Evolutionary conservation across 768 basidiomycete genomes (phyloP).

Genomic region (Panaeolus cyanescens): DNA sequence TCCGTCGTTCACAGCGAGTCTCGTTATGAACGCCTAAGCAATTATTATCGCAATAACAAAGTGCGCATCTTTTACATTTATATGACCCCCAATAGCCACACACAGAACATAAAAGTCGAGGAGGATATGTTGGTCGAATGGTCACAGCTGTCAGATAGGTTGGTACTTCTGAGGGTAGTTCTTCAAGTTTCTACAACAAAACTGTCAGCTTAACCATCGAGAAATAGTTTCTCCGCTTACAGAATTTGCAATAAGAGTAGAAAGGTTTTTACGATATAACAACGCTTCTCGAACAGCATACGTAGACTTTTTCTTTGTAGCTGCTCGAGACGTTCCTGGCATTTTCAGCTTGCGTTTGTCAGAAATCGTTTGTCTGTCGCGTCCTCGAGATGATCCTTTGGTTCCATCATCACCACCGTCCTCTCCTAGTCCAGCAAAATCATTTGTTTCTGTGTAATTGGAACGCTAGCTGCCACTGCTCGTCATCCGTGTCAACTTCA

Average conservation of each 20-base stretch:
- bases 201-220: conserved; percentile 6
- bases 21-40: conserved; percentile 78
- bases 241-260: conserved; percentile 75
- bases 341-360: conserved; percentile 67
- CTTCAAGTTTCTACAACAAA: conserved; percentile 53
- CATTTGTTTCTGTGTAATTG: conserved; percentile 69
- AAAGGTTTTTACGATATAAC: conserved; percentile 80
- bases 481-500: conserved; percentile 8
- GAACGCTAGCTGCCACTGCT: conserved; percentile 52
- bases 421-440: conserved; percentile 37
- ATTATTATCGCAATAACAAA: conserved; percentile 74
- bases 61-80: conserved; percentile 74
- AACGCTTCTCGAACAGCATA: conserved; percentile 81
- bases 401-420: conserved; percentile 51
- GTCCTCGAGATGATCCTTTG: conserved; percentile 56
- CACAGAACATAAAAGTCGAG: conserved; percentile 78
- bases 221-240: conserved; percentile 43
- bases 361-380: conserved; percentile 77
- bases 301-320: conserved; percentile 75
- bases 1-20: conserved; percentile 77
- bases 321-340: conserved; percentile 47
- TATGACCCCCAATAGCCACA: conserved; percentile 86
- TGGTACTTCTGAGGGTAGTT: conserved; percentile 52
- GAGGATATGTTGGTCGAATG: conserved; percentile 61
- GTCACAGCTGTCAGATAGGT: conserved; percentile 74